These are phyloP conservation scores for Pyrenula aspistea DNA, from an alignment of 495 filamentous ascomycete species.

Conservation along the genomic window DNA sequence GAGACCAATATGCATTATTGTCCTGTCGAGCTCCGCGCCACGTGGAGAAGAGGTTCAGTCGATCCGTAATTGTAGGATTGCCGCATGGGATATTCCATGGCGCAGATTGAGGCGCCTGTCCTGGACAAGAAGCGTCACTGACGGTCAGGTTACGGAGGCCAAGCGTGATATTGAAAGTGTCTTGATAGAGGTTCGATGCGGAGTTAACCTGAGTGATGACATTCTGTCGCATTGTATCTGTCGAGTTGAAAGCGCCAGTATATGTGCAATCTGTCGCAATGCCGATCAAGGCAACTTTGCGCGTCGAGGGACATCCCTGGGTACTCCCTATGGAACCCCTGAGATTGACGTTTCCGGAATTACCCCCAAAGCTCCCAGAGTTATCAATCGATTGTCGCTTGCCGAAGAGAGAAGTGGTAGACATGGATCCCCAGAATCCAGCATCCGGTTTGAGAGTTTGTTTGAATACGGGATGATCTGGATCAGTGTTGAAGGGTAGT, in stretches of 20 bases:
- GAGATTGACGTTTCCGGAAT: slow-evolving; percentile 75
- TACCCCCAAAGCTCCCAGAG: slow-evolving; percentile 51
- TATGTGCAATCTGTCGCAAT: slow-evolving; percentile 91
- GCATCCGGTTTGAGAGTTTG: slow-evolving; percentile 24
- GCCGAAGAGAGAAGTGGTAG: slow-evolving; percentile 44
- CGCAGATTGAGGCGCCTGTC: slow-evolving; percentile 44
- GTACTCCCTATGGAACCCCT: slow-evolving; percentile 68
- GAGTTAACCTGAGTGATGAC: slow-evolving; percentile 76
- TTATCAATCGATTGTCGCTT: slow-evolving; percentile 38
- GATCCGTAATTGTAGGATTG: slow-evolving; percentile 56
- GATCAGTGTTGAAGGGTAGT: slow-evolving; percentile 58
- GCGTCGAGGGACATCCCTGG: slow-evolving; percentile 70
- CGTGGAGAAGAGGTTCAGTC: slow-evolving; percentile 75
- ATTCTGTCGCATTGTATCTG: slow-evolving; percentile 49
- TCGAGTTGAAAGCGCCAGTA: slow-evolving; percentile 51
- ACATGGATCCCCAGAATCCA: slow-evolving; percentile 37
- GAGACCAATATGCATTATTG: slow-evolving; percentile 83
- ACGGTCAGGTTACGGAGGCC: slow-evolving; percentile 79
- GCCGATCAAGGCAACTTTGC: slow-evolving; percentile 82
- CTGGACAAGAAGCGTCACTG: slow-evolving; percentile 54
- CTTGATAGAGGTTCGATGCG: slow-evolving; percentile 78
- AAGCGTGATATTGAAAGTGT: slow-evolving; percentile 85
- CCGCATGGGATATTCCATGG: slow-evolving; percentile 76
- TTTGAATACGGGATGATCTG: slow-evolving; percentile 52
- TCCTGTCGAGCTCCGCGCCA: slow-evolving; percentile 73